Conservation (phyloP, 2,329 filamentous ascomycete genomes). For the Diaporthe nobilis region DNA sequence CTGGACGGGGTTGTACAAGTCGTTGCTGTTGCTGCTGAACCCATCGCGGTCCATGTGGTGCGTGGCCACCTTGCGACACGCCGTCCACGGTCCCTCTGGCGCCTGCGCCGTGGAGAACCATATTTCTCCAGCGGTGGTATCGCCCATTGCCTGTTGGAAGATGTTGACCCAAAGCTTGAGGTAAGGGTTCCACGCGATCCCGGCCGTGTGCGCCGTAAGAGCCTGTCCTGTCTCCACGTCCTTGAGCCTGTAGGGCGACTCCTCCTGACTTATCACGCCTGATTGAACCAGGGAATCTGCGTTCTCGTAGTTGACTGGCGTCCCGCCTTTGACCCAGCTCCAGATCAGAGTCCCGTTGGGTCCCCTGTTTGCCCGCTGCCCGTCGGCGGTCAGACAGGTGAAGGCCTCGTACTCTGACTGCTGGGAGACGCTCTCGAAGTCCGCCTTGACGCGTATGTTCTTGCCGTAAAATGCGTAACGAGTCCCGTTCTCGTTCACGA, state of each 20-base stretch:
- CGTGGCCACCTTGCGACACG: slow-evolving; percentile 38
- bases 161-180: slow-evolving; percentile 39
- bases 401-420: slow-evolving; percentile 41
- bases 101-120: slow-evolving; percentile 37
- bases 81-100: slow-evolving; percentile 39
- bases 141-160: slow-evolving; percentile 36
- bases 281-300: slow-evolving; percentile 24
- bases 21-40: slow-evolving; percentile 36
- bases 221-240: slow-evolving; percentile 35
- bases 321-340: slow-evolving; percentile 39
- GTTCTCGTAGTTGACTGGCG: slow-evolving; percentile 39
- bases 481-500: slow-evolving; percentile 30
- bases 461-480: slow-evolving; percentile 38
- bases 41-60: slow-evolving; percentile 38
- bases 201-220: slow-evolving; percentile 30
- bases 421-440: slow-evolving; percentile 30
- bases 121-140: slow-evolving; percentile 39
- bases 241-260: slow-evolving; percentile 36
- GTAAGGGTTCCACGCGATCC: slow-evolving; percentile 41
- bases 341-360: slow-evolving; percentile 33
- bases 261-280: slow-evolving; percentile 30
- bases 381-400: slow-evolving; percentile 36
- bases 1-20: slow-evolving; percentile 41
- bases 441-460: slow-evolving; percentile 40
- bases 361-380: slow-evolving; percentile 22